Base-by-base conservation (phyloP, 805 yeast species). In the Saccharomycopsis amapae region DNA sequence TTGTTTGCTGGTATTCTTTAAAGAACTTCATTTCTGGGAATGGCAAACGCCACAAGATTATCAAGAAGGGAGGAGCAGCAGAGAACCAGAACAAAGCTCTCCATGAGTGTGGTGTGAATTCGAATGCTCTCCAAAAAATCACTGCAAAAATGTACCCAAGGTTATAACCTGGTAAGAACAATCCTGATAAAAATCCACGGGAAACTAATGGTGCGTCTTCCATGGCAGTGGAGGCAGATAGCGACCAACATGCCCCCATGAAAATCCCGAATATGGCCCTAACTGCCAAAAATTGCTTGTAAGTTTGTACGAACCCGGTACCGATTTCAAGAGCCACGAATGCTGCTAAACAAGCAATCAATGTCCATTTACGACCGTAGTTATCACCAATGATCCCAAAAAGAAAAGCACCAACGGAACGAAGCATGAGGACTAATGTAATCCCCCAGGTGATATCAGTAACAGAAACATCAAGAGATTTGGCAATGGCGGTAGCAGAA, bases 101-200 rank as follows among this genome's bases (percentile, higher is more conserved):
- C 87, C 87, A 81, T 0, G 68, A 65, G 47, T 75, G 68, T 1
- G 64, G 54, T 3, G 79, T 73, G 56, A 72, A 75, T 6, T 72
- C 75, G 50, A 80, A 72, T 28, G 81, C 82, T 59, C 86, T 68
- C 50, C 75, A 74, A 64, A 79, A 81, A 20, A 79, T 67, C 41
- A 79, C 84, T 4, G 79, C 85, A 49, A 80, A 58, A 22, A 81
- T 62, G 55, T 79, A 80, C 20, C 88, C 88, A 40, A 81, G 71
- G 1, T 84, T 81, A 54, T 81, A 86, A 50, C 95, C 95, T 60
- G 85, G 83, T 62, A 85, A 95, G 58, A 86, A 75, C 35, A 84
- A 61, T 40, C 85, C 86, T 30, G 80, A 73, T 40, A 80, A 62
- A 47, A 79, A 67, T 38, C 85, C 81, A 62, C 76, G 66, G 28